Evolutionary conservation across 2,329 filamentous ascomycete species (phyloP).

Genomic region (Diaporthe vaccinii): DNA sequence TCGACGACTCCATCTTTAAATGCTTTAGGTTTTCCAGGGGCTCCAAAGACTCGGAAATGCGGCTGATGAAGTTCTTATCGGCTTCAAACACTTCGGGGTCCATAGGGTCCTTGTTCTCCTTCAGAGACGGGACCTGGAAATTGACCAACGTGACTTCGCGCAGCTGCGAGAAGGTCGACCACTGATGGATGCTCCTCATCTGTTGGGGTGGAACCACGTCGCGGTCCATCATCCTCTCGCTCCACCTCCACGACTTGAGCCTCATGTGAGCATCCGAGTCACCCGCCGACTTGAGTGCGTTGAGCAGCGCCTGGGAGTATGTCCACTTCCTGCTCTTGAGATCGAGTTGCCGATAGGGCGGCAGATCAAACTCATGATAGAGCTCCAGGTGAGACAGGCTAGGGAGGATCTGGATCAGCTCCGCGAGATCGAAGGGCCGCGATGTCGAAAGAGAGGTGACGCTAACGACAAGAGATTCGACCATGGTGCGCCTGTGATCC

Average conservation of each 20-base stretch:
- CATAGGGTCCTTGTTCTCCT: constrained; percentile 51
- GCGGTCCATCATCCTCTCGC: constrained; percentile 64
- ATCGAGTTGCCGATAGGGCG: constrained; percentile 73
- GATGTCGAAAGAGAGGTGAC: constrained; percentile 69
- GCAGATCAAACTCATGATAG: constrained; percentile 76
- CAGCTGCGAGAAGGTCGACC: constrained; percentile 68
- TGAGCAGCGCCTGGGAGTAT: constrained; percentile 76
- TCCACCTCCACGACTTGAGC: constrained; percentile 74
- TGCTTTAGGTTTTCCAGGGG: constrained; percentile 73
- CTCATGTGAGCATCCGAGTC: constrained; percentile 51
- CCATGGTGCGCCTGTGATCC: constrained; percentile 71
- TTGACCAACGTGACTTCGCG: constrained; percentile 73
- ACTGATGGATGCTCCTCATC: constrained; percentile 66
- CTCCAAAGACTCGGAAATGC: constrained; percentile 62
- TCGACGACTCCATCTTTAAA: constrained; percentile 81
- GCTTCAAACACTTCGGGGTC: constrained; percentile 57
- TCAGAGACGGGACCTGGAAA: constrained; percentile 69
- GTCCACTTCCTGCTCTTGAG: constrained; percentile 72
- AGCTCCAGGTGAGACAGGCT: constrained; percentile 79
- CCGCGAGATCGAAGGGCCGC: constrained; percentile 60
- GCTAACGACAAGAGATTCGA: constrained; percentile 78
- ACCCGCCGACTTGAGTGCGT: constrained; percentile 66
- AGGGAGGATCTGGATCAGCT: constrained; percentile 74
- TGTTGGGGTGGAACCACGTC: constrained; percentile 61
- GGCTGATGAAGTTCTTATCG: constrained; percentile 49